These are phyloP conservation scores for Saccharum spontaneum DNA, from an alignment of 176 grass and related monocot species.

Conservation along the genomic window DNA sequence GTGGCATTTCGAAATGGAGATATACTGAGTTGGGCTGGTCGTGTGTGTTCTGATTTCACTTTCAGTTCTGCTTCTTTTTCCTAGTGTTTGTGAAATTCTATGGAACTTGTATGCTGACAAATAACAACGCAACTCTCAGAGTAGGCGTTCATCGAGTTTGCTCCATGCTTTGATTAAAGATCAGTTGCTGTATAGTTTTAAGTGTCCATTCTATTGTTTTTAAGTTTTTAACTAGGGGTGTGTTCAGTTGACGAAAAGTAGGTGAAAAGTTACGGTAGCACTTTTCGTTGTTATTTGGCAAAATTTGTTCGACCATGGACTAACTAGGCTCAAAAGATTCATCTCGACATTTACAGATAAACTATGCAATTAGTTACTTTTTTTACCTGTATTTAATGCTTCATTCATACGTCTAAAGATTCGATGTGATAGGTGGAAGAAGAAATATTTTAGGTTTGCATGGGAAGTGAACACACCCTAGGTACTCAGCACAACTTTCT, in stretches of 20 bases:
- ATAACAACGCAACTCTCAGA: conserved; percentile 25
- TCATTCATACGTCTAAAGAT: no score
- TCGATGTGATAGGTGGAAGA: no score
- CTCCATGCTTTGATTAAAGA: conserved; percentile 13
- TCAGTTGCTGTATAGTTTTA: neutral
- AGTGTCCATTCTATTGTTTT: neutral
- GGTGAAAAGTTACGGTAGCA: no score
- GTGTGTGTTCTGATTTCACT: conserved; percentile 22
- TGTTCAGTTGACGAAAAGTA: no score
- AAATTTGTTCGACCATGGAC: no score
- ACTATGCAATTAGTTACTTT: no score
- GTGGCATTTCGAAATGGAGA: neutral
- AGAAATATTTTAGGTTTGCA: no score
- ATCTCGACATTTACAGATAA: no score
- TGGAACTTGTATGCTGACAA: conserved; percentile 18
- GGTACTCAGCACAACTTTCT: neutral
- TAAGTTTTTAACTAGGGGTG: neutral
- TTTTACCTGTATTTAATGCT: no score
- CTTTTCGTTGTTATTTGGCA: no score
- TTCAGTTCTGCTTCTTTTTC: conserved; percentile 16
- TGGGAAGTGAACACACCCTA: no score
- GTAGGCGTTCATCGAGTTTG: neutral
- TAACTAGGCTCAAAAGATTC: no score
- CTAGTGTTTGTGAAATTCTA: conserved; percentile 26
- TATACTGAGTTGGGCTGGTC: conserved; percentile 15